Conservation (phyloP, 176 grass and related monocot species). For the Poa pratensis region DNA sequence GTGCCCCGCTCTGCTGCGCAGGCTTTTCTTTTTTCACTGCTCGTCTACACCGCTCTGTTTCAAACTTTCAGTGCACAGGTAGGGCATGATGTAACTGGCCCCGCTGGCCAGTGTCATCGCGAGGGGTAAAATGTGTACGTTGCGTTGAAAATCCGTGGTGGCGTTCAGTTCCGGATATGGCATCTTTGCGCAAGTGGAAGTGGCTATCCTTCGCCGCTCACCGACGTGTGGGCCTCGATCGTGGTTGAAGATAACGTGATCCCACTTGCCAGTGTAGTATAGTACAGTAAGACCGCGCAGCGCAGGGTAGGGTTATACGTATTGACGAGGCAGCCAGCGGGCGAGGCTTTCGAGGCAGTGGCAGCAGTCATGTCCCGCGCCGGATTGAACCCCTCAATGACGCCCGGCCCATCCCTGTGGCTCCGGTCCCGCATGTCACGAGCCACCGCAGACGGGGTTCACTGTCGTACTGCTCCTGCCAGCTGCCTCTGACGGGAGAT, state of each 20-base stretch:
- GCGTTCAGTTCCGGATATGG: slow-evolving; percentile 37
- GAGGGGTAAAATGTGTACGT: rapidly evolving
- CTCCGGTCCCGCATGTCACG: slow-evolving; percentile 47
- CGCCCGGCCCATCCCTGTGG: slow-evolving; percentile 45
- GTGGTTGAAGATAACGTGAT: neutral
- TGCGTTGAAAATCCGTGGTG: neutral
- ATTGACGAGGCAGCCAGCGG: neutral
- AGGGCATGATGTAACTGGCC: rapidly evolving
- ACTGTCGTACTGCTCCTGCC: slow-evolving; percentile 1
- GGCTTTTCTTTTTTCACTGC: no score
- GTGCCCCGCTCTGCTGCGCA: slow-evolving; percentile 10
- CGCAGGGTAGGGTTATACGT: no score
- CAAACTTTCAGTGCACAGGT: neutral
- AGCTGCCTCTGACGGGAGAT: slow-evolving; percentile 16
- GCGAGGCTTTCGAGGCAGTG: slow-evolving; percentile 34
- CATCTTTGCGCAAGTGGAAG: slow-evolving; percentile 23
- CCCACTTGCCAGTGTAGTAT: neutral
- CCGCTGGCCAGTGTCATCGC: rapidly evolving
- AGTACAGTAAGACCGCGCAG: neutral
- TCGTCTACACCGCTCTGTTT: no score
- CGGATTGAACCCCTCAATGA: slow-evolving; percentile 75
- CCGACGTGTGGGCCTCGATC: neutral
- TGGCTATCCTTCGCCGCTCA: no score
- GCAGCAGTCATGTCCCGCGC: slow-evolving; percentile 25
- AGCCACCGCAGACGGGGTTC: neutral